phyloP scores from a whole-genome alignment of 371 early-diverging fungal genomes.

The Zopfochytrium polystomum region DNA sequence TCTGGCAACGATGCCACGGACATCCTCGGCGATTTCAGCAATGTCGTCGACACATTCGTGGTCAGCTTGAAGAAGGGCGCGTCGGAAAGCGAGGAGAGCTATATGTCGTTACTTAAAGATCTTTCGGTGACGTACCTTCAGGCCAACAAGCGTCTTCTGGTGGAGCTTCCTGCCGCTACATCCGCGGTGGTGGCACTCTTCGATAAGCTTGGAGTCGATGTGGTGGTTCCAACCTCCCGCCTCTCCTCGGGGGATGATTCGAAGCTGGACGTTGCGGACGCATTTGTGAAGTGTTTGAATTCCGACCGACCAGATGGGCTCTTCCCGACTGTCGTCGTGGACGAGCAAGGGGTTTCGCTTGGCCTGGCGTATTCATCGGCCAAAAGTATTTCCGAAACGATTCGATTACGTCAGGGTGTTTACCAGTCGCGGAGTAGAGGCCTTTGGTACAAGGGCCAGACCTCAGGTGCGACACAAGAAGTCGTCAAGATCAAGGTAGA shows the following conservation, averaged over 20 bases:
- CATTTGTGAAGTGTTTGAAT: constrained; percentile 44
- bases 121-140: background rate
- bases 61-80: too few species aligned
- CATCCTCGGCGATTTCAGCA: background rate
- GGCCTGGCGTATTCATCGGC: constrained; percentile 90
- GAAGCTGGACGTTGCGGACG: constrained; percentile 65
- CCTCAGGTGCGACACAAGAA: constrained; percentile 89
- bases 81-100: background rate
- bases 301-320: constrained; percentile 88
- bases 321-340: constrained; percentile 87
- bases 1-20: too few species aligned
- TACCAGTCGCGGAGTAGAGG: constrained; percentile 89
- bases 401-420: constrained; percentile 79
- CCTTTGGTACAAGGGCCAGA: constrained; percentile 93
- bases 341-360: constrained; percentile 80
- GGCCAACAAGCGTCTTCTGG: too few species aligned
- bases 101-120: background rate
- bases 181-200: too few species aligned
- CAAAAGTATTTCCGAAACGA: constrained; percentile 76
- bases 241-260: too few species aligned
- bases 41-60: background rate
- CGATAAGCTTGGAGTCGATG: too few species aligned
- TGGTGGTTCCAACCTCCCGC: too few species aligned
- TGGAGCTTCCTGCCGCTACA: too few species aligned
- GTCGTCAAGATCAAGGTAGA: constrained; percentile 74